phyloP scores from a whole-genome alignment of 139 green algal species.

The Coccomyxa sp. region DNA sequence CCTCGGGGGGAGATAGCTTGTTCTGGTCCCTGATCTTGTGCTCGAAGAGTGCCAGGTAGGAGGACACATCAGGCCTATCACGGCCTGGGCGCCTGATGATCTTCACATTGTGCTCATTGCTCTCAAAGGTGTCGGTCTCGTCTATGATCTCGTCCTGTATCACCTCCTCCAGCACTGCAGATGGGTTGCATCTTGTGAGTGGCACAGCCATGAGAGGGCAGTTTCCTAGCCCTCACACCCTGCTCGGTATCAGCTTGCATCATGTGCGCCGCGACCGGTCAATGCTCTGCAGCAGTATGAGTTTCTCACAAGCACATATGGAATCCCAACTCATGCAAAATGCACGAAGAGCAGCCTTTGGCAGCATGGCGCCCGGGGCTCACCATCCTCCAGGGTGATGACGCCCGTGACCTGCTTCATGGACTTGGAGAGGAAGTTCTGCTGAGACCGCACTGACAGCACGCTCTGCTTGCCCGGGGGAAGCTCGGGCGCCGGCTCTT shows the following conservation, averaged over 20 bases:
- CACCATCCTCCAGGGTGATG: slow-evolving; percentile 66
- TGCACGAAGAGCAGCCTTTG: no score
- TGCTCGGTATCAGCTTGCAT: no score
- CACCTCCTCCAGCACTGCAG: slow-evolving; percentile 55
- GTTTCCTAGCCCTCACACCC: no score
- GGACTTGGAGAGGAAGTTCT: not conserved
- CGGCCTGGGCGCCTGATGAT: not conserved
- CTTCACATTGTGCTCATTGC: slow-evolving; percentile 12
- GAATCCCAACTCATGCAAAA: no score
- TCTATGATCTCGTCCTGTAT: slow-evolving; percentile 58
- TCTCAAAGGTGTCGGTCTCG: slow-evolving; percentile 45
- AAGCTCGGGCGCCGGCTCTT: not conserved
- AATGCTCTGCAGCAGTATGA: no score
- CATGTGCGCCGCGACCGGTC: no score
- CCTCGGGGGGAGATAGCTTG: slow-evolving; percentile 31
- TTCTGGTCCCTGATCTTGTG: slow-evolving; percentile 28
- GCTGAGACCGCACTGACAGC: not conserved
- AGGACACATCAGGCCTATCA: slow-evolving; percentile 19
- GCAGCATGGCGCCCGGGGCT: no score
- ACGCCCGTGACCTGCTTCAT: slow-evolving; percentile 18
- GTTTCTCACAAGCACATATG: no score
- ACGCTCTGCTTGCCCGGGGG: not conserved
- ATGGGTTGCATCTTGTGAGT: no score
- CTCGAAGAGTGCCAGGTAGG: slow-evolving; percentile 46
- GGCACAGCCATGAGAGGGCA: no score